phyloP scores from a whole-genome alignment of 1,284 basidiomycete genomes.

The Ustilago nuda region DNA sequence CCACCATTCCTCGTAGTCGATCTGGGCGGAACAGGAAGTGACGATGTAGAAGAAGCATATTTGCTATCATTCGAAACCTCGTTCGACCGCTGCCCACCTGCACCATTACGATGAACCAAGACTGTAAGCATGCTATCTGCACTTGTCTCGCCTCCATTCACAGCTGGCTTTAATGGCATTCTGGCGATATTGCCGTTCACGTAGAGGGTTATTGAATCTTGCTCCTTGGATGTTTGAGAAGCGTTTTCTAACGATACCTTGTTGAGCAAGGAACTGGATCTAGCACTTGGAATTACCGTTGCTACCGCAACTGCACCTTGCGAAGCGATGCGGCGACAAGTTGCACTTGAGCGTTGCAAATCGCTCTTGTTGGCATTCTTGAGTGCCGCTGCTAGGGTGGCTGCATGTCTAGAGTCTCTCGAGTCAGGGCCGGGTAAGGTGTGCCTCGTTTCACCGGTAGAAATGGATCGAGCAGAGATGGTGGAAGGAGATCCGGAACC shows the following conservation, averaged over 20 bases:
- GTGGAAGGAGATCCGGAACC: conserved; percentile 37
- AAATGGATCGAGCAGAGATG: conserved; percentile 27
- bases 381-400: conserved; percentile 10
- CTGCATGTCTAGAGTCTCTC: conserved; percentile 17
- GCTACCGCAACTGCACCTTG: conserved; percentile 1
- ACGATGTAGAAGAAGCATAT: not conserved
- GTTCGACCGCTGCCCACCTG: not conserved
- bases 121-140: conserved; percentile 7
- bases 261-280: conserved; percentile 22
- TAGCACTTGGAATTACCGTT: not conserved
- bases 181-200: conserved; percentile 45
- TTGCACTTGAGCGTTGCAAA: conserved; percentile 8
- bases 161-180: conserved; percentile 21
- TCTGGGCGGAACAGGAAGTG: conserved; percentile 34
- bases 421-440: conserved; percentile 17
- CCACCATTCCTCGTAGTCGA: conserved; percentile 3
- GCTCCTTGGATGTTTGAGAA: not conserved
- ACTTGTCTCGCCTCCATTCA: not conserved
- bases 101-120: not conserved
- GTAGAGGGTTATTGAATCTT: conserved; percentile 8
- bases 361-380: conserved; percentile 14
- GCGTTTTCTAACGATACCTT: conserved; percentile 2
- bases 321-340: not conserved
- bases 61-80: conserved; percentile 16
- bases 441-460: conserved; percentile 41